A percentile compares a stretch with the other conserved stretches of the same genome.
Evolutionary conservation across 495 filamentous ascomycete species (phyloP).

Genomic region (Lasiosphaeriaceae sp.): DNA sequence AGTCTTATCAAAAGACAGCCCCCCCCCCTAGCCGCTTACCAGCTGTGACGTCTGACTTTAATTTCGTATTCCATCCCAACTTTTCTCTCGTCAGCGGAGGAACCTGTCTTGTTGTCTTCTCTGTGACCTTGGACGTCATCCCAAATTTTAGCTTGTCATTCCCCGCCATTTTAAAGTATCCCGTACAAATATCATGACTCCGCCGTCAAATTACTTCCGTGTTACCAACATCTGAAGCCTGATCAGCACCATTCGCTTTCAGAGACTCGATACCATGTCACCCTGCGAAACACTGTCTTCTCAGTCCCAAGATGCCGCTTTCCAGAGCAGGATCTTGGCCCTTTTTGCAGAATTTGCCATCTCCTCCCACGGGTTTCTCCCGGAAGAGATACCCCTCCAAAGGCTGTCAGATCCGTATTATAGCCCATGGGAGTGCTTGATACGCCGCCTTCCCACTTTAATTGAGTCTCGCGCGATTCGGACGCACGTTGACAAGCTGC

Average conservation of each 20-base stretch:
- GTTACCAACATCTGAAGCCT: too few relatives aligned
- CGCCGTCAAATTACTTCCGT: background rate
- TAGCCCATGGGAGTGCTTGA: slow-evolving; percentile 70
- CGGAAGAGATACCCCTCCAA: slow-evolving; percentile 62
- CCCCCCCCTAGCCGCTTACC: too few relatives aligned
- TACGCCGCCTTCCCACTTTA: slow-evolving; percentile 62
- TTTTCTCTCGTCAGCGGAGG: too few relatives aligned
- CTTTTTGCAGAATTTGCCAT: slow-evolving; percentile 21
- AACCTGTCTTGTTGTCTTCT: background rate
- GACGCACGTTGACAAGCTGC: slow-evolving; percentile 61
- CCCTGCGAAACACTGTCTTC: background rate
- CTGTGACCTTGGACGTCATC: background rate
- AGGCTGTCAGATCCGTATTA: slow-evolving; percentile 73
- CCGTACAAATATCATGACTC: background rate
- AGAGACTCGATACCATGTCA: background rate
- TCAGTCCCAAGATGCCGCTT: background rate
- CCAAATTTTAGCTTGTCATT: too few relatives aligned
- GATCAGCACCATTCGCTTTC: too few relatives aligned
- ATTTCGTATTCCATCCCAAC: too few relatives aligned
- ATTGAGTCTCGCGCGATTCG: slow-evolving; percentile 65
- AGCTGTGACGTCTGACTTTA: too few relatives aligned
- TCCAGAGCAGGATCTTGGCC: background rate
- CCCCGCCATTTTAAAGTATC: too few relatives aligned
- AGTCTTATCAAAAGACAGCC: too few relatives aligned
- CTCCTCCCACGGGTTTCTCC: slow-evolving; percentile 67